These are phyloP conservation scores for Aspergillus sergii DNA, from an alignment of 2,329 filamentous ascomycete species.

Conservation along the genomic window DNA sequence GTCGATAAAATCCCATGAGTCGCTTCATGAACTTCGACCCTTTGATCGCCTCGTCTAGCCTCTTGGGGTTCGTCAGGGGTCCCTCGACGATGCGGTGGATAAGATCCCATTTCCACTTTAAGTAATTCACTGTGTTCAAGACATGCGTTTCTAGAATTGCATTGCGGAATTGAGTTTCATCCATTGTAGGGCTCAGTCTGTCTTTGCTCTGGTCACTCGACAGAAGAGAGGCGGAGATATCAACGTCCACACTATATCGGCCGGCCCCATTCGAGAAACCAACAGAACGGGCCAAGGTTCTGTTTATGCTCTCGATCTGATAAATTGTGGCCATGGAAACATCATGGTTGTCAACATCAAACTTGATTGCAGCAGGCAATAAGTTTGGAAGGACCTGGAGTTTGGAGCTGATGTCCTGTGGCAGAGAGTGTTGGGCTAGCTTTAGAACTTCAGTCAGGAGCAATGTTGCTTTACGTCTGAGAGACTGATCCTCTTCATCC, in stretches of 20 bases:
- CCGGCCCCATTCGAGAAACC: slow-evolving; percentile 44
- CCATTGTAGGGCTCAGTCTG: slow-evolving; percentile 63
- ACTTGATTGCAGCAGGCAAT: slow-evolving; percentile 74
- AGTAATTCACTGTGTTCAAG: slow-evolving; percentile 82
- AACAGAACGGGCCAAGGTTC: slow-evolving; percentile 81
- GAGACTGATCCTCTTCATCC: slow-evolving; percentile 50
- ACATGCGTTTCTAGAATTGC: slow-evolving; percentile 75
- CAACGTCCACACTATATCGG: slow-evolving; percentile 46
- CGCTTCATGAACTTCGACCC: slow-evolving; percentile 96
- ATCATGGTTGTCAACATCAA: slow-evolving; percentile 72
- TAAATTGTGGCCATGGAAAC: slow-evolving; percentile 89
- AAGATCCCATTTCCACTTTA: slow-evolving; percentile 97
- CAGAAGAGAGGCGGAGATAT: slow-evolving; percentile 47
- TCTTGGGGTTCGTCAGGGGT: slow-evolving; percentile 84
- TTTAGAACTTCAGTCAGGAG: slow-evolving; percentile 90
- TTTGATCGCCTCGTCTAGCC: slow-evolving; percentile 90
- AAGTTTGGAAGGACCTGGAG: slow-evolving; percentile 87
- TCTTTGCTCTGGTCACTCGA: slow-evolving; percentile 50
- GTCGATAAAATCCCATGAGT: slow-evolving; percentile 90
- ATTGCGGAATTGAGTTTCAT: slow-evolving; percentile 64
- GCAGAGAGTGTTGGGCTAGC: slow-evolving; percentile 81
- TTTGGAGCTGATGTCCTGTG: slow-evolving; percentile 76
- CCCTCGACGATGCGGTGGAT: slow-evolving; percentile 91
- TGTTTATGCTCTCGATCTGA: slow-evolving; percentile 95
- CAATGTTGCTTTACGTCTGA: slow-evolving; percentile 87